Evolutionary conservation across 768 basidiomycete species (phyloP).

Genomic region (Xerocomellus chrysenteron): DNA sequence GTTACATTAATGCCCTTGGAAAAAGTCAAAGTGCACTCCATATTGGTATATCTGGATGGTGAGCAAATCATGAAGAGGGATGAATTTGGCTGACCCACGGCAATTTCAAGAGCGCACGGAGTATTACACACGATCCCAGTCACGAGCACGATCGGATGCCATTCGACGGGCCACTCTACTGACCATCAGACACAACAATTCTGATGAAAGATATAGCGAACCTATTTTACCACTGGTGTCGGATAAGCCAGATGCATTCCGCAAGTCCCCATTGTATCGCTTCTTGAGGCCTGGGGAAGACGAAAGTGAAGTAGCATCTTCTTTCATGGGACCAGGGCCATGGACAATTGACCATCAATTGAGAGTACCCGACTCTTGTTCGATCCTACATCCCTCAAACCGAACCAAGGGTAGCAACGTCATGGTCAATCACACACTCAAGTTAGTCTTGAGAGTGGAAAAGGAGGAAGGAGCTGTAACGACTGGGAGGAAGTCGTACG

Average conservation of each 20-base stretch:
- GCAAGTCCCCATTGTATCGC: constrained; percentile 62
- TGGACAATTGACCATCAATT: constrained; percentile 78
- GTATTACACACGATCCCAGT: constrained; percentile 69
- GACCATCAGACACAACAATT: constrained; percentile 45
- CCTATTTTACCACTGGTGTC: constrained; percentile 80
- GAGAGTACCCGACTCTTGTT: constrained; percentile 65
- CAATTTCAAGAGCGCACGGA: constrained; percentile 66
- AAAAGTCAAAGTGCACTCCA: constrained; percentile 77
- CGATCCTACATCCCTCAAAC: constrained; percentile 71
- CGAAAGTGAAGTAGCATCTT: constrained; percentile 55
- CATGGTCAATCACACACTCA: constrained; percentile 70
- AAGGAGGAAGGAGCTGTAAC: constrained; percentile 72
- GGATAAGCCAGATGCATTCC: constrained; percentile 61
- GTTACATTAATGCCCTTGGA: constrained; percentile 81
- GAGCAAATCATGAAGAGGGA: constrained; percentile 19
- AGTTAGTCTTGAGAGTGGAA: constrained; percentile 81
- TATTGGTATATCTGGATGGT: constrained; percentile 83
- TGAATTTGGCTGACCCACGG: neutral
- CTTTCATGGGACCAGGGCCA: constrained; percentile 76
- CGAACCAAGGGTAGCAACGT: constrained; percentile 60
- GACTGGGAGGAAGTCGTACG: constrained; percentile 74
- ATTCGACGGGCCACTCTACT: constrained; percentile 60
- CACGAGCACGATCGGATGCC: constrained; percentile 69
- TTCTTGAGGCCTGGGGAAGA: constrained; percentile 50
- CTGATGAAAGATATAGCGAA: constrained; percentile 46